A percentile compares a stretch with the other conserved stretches of the same genome.
phyloP scores from a whole-genome alignment of 2,329 filamentous ascomycete species.

The Trichoderma polysporum region DNA sequence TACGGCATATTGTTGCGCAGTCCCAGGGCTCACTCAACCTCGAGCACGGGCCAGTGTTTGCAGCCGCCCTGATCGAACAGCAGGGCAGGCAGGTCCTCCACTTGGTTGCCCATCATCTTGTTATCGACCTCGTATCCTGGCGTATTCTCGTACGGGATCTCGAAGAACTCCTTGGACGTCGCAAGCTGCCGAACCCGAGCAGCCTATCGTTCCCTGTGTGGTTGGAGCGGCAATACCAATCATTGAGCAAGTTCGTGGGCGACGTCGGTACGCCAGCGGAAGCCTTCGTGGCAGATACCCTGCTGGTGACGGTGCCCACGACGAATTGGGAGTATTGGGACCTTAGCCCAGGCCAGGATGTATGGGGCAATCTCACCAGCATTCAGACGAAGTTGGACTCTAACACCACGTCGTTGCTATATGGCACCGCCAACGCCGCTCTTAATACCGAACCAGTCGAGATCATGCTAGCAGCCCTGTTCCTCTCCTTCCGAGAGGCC shows the following conservation, averaged over 20 bases:
- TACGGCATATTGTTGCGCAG: background rate
- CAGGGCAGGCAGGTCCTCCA: background rate
- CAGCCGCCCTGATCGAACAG: slow-evolving; percentile 21
- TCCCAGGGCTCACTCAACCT: slow-evolving; percentile 11
- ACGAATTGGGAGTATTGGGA: slow-evolving; percentile 24
- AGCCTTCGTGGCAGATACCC: background rate
- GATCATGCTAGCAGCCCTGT: slow-evolving; percentile 33
- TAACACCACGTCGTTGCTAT: slow-evolving; percentile 13
- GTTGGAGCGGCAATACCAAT: background rate
- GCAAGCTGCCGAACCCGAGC: no score
- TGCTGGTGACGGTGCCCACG: background rate
- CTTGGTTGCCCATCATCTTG: slow-evolving; percentile 21
- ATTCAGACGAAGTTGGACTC: background rate
- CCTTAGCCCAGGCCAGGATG: background rate
- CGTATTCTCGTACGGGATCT: background rate
- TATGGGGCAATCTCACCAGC: background rate
- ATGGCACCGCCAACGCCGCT: slow-evolving; percentile 27
- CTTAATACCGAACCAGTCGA: slow-evolving; percentile 35
- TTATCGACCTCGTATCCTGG: slow-evolving; percentile 50
- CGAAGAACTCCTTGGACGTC: background rate
- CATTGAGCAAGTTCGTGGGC: no score
- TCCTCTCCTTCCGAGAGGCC: slow-evolving; percentile 30
- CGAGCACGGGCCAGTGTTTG: slow-evolving; percentile 24
- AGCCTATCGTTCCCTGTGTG: background rate
- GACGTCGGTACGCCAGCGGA: no score